These are phyloP conservation scores for Pisolithus sp. DNA, from an alignment of 768 basidiomycete genomes.

Conservation along the genomic window DNA sequence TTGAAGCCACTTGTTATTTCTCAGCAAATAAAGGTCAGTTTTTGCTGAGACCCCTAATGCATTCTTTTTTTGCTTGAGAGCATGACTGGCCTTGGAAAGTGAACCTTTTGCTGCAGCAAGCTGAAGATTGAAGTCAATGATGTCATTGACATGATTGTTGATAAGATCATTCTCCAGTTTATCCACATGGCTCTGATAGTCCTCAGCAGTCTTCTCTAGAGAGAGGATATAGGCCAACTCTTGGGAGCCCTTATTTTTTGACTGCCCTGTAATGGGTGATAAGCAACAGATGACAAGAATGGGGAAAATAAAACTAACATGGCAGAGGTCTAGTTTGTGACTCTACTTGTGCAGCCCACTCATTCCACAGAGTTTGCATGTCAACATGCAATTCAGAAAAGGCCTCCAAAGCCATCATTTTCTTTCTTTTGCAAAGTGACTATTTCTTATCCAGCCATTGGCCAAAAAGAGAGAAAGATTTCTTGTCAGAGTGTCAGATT, in stretches of 20 bases:
- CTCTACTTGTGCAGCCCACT: slow-evolving; percentile 1
- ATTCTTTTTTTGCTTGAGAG: background rate
- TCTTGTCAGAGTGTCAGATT: background rate
- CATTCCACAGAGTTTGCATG: background rate
- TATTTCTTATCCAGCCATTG: slow-evolving; percentile 4
- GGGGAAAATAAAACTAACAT: background rate
- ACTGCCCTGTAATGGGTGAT: background rate
- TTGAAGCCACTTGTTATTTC: slow-evolving; percentile 6
- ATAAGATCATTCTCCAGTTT: slow-evolving; percentile 1
- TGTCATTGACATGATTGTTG: background rate
- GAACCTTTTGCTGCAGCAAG: background rate
- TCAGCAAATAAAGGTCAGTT: slow-evolving; percentile 4
- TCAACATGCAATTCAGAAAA: background rate
- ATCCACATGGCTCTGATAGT: background rate
- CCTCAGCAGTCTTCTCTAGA: background rate
- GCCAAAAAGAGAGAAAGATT: background rate
- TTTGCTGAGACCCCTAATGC: slow-evolving; percentile 1
- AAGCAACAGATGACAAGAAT: background rate
- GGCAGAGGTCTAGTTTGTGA: slow-evolving; percentile 1
- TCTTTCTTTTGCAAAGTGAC: background rate
- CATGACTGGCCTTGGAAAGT: background rate
- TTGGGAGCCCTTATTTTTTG: background rate
- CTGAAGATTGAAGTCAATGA: slow-evolving; percentile 2
- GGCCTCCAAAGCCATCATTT: background rate
- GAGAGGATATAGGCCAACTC: background rate